phyloP scores from a whole-genome alignment of 2,329 filamentous ascomycete genomes.

The Aspergillus sp. region DNA sequence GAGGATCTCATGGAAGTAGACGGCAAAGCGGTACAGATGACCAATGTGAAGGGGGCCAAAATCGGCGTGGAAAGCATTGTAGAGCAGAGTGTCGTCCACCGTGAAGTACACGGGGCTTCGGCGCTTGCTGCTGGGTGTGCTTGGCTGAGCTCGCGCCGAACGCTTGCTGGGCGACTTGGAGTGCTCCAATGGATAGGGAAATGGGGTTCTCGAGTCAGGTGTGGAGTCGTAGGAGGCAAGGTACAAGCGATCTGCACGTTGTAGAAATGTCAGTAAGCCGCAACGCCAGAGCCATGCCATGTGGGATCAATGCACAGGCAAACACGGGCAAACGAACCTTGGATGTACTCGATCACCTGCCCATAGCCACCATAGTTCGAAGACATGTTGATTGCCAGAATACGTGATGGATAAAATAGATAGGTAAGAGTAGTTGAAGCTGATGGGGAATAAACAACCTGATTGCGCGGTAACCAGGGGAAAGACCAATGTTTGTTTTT shows the following conservation, averaged over 20 bases:
- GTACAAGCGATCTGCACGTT: conserved; percentile 75
- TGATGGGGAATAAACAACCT: too few relatives aligned
- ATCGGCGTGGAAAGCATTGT: conserved; percentile 98
- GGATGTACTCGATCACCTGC: conserved; percentile 93
- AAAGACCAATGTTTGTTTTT: too few relatives aligned
- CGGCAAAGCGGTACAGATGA: conserved; percentile 92
- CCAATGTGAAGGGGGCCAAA: conserved; percentile 97
- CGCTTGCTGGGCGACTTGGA: conserved; percentile 70
- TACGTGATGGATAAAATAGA: background rate
- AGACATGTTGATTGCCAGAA: conserved; percentile 36
- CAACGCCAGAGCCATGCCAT: background rate
- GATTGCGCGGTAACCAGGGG: too few relatives aligned
- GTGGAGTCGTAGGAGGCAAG: conserved; percentile 84
- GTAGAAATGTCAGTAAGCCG: background rate
- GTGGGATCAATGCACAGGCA: conserved; percentile 30
- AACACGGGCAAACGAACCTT: conserved; percentile 58
- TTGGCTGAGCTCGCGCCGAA: conserved; percentile 61
- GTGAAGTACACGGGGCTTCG: conserved; percentile 85
- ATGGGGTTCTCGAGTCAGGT: conserved; percentile 75
- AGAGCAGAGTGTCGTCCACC: conserved; percentile 84
- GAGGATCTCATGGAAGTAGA: conserved; percentile 91
- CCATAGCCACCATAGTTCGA: conserved; percentile 62
- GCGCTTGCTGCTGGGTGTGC: conserved; percentile 49
- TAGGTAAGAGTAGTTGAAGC: background rate
- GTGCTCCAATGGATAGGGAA: conserved; percentile 67